Percentiles rank a stretch among this genome's conserved stretches.
Conservation (phyloP, 352 stramenopile species). For the Plasmopara muralis region DNA sequence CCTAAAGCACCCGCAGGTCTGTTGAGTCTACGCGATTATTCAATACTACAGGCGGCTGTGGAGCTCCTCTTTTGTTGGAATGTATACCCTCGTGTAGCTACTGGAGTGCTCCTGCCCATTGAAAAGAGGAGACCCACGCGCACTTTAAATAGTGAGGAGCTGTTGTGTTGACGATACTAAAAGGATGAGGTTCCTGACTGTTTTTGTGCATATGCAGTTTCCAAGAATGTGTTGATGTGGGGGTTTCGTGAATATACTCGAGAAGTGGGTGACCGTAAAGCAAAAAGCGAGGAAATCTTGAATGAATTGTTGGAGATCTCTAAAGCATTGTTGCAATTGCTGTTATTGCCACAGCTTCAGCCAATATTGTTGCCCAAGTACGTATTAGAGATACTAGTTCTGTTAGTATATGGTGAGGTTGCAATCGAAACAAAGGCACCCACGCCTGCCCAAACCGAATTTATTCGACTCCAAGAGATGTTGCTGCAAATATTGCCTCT, state of each 20-base stretch:
- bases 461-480: slow-evolving; percentile 30
- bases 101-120: slow-evolving; percentile 47
- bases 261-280: slow-evolving; percentile 5
- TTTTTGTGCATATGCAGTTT: slow-evolving; percentile 31
- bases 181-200: slow-evolving; percentile 3
- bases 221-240: slow-evolving; percentile 46
- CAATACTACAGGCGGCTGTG: slow-evolving; percentile 66
- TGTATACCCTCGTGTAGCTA: slow-evolving; percentile 42
- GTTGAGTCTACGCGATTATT: slow-evolving; percentile 81
- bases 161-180: not conserved
- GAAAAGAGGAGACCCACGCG: slow-evolving; percentile 66
- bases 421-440: slow-evolving; percentile 12
- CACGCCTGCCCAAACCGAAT: slow-evolving; percentile 23
- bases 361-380: slow-evolving; percentile 79
- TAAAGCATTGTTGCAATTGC: slow-evolving; percentile 45
- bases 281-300: slow-evolving; percentile 8
- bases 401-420: slow-evolving; percentile 54
- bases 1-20: slow-evolving; percentile 53
- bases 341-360: slow-evolving; percentile 66
- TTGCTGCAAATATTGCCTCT: slow-evolving; percentile 52
- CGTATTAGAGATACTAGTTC: slow-evolving; percentile 57
- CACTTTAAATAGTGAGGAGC: slow-evolving; percentile 63
- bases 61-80: slow-evolving; percentile 75
- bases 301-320: slow-evolving; percentile 39
- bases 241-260: slow-evolving; percentile 21